Conservation (phyloP, 2,329 filamentous ascomycete genomes). For the Boeremia exigua region DNA sequence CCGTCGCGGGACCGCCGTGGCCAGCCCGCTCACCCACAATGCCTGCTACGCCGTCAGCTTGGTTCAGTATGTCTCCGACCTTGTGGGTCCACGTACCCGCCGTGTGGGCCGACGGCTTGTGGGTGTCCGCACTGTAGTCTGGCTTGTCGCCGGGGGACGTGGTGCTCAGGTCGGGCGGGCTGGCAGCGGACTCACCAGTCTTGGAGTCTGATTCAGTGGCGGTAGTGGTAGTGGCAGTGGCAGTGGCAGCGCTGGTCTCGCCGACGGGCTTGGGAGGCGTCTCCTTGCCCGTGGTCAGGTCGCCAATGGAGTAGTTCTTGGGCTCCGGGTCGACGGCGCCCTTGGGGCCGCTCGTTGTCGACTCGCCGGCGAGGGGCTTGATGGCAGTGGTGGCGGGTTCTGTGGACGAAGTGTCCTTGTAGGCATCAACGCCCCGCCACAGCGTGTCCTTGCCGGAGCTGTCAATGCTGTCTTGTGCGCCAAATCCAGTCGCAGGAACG, state of each 20-base stretch:
- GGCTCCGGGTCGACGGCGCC: conserved; percentile 13
- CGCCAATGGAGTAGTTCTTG: conserved; percentile 15
- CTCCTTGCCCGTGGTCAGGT: conserved; percentile 43
- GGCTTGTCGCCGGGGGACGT: conserved; percentile 16
- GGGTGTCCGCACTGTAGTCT: conserved; percentile 13
- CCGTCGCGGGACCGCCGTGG: conserved; percentile 38
- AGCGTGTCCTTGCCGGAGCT: conserved; percentile 10
- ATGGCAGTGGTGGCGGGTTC: conserved; percentile 3
- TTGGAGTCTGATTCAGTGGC: conserved; percentile 19
- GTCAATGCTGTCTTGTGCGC: not conserved
- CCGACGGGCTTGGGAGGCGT: conserved; percentile 62
- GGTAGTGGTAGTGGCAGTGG: conserved; percentile 12
- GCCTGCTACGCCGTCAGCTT: conserved; percentile 52
- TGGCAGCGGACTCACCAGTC: conserved; percentile 19
- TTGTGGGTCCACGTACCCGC: conserved; percentile 33
- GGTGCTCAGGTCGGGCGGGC: conserved; percentile 14
- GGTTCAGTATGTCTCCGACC: conserved; percentile 24
- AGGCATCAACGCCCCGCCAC: conserved; percentile 14
- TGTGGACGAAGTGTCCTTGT: conserved; percentile 7
- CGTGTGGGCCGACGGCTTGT: conserved; percentile 9
- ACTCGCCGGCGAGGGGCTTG: conserved; percentile 6
- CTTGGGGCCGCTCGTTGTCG: conserved; percentile 6
- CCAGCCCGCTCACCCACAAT: conserved; percentile 62
- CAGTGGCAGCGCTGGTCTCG: conserved; percentile 10
- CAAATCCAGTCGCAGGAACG: conserved; percentile 49